These are phyloP conservation scores for Lecanicillium sp. DNA, from an alignment of 2,329 filamentous ascomycete genomes.

Conservation along the genomic window DNA sequence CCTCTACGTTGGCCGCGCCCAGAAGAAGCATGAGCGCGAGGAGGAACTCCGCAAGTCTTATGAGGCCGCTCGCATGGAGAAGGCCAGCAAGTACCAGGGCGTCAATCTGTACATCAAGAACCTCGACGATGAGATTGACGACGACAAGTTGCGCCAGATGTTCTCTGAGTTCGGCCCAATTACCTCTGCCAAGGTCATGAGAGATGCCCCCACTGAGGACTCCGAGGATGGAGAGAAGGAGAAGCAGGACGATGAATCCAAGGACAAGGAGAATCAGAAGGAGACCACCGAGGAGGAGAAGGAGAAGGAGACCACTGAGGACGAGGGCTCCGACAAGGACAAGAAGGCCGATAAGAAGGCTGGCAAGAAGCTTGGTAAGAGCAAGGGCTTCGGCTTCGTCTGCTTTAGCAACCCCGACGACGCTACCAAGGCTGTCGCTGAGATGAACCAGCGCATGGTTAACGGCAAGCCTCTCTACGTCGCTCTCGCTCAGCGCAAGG, in stretches of 20 bases:
- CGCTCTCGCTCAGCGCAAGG: conserved; percentile 96
- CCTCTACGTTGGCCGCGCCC: conserved; percentile 93
- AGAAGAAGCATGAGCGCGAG: conserved; percentile 99
- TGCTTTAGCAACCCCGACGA: conserved; percentile 99
- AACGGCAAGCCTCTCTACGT: conserved; percentile 96
- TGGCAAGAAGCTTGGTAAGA: conserved; percentile 79
- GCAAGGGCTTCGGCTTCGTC: conserved; percentile 99
- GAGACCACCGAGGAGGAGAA: conserved; percentile 37
- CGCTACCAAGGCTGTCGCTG: conserved; percentile 95
- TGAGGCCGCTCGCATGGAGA: conserved; percentile 93
- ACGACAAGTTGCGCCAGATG: conserved; percentile 92
- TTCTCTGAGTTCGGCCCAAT: conserved; percentile 90
- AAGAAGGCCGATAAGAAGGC: conserved; percentile 49
- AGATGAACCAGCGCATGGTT: conserved; percentile 99
- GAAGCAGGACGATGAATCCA: conserved; percentile 41
- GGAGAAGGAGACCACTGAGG: conserved; percentile 35
- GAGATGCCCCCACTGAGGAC: conserved; percentile 58
- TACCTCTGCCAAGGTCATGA: conserved; percentile 99
- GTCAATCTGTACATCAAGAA: conserved; percentile 99
- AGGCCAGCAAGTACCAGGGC: conserved; percentile 98
- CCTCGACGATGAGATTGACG: conserved; percentile 90
- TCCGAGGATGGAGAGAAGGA: conserved; percentile 50
- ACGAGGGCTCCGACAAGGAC: conserved; percentile 36
- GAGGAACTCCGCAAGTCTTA: conserved; percentile 99
- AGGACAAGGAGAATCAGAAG: conserved; percentile 45